phyloP scores from a whole-genome alignment of 495 filamentous ascomycete species.

The Hypoxylon trugodes region DNA sequence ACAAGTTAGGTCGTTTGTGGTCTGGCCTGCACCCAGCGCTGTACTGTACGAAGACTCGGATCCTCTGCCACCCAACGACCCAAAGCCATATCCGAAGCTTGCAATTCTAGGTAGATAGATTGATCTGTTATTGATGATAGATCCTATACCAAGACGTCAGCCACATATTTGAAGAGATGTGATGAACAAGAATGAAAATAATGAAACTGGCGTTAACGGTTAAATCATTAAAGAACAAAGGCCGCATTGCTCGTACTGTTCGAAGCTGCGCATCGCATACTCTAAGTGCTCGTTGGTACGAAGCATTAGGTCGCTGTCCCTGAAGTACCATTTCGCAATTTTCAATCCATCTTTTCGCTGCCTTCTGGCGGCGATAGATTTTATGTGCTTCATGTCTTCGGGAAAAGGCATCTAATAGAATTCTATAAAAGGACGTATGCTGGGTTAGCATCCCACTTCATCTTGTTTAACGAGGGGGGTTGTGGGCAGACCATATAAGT shows the following conservation, averaged over 20 bases:
- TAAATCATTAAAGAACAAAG: background rate
- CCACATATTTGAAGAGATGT: background rate
- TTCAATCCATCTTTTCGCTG: slow-evolving; percentile 82
- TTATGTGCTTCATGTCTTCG: slow-evolving; percentile 86
- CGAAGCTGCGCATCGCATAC: slow-evolving; percentile 67
- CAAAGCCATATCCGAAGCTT: slow-evolving; percentile 68
- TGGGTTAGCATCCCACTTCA: too few species aligned
- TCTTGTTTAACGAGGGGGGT: slow-evolving; percentile 13
- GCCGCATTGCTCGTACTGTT: slow-evolving; percentile 63
- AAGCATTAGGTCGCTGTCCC: slow-evolving; percentile 66
- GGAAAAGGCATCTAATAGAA: slow-evolving; percentile 79
- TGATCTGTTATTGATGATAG: slow-evolving; percentile 73
- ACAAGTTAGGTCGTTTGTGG: slow-evolving; percentile 38
- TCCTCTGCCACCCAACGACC: slow-evolving; percentile 81
- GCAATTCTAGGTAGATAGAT: slow-evolving; percentile 69
- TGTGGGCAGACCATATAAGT: too few species aligned
- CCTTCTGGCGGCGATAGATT: slow-evolving; percentile 80
- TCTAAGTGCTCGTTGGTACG: slow-evolving; percentile 67
- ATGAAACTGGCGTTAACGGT: background rate
- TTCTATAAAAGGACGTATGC: too few species aligned
- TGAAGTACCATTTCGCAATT: slow-evolving; percentile 72
- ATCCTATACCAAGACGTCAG: slow-evolving; percentile 60
- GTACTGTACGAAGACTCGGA: slow-evolving; percentile 62
- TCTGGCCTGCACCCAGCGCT: slow-evolving; percentile 60
- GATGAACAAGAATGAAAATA: too few species aligned